Base-by-base conservation (phyloP, 169 alveolate genomes). In the Plasmodium billcollinsi region DNA sequence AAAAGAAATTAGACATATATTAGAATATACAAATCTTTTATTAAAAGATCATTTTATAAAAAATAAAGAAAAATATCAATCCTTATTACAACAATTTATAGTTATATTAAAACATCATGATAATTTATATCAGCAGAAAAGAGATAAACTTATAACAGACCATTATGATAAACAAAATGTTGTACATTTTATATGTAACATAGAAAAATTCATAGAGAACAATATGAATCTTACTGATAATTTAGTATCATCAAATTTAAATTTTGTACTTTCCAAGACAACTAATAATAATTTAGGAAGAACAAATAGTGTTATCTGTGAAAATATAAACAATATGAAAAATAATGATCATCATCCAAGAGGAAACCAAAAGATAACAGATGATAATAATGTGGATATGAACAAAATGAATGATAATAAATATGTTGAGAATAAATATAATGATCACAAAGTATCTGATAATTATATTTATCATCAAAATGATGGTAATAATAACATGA, bases 21-120 rank as follows among this genome's bases (percentile, higher is more conserved):
- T 66, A 49, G 56, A 47, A 47, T 76, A 76, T 47, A 75, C 76
- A 11, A 54, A 76, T 59, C 14, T 65, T 76, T 15, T 76, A 69
- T 43, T 76, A 8, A 76, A 65, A n/a, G 70, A 49, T 2, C 43
- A 49, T 0, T 49, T 45, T 76, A 45, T 24, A 58, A 76, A 65
- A 14, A 65, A 76, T 14, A 29, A 26, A 65, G 39, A 62, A 12
- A 76, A 76, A 43, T 76, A 65, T 43, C 69, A 65, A 20, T 63
- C 58, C 12, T 21, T 76, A 12, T 24, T 76, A 4, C 89, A 76
- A n/a, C 89, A 76, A 56, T 76, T 76, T 76, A 43, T 69, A 3
- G 71, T 76, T 2, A 76, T 76, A n/a, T 43, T 76, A 11, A 76
- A 76, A 54, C 89, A 76, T 69, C 76, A 76, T 65, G 76, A 76